Evolutionary conservation across 164 flowering plant genomes (phyloP).

Genomic region (Magnolia sinica): DNA sequence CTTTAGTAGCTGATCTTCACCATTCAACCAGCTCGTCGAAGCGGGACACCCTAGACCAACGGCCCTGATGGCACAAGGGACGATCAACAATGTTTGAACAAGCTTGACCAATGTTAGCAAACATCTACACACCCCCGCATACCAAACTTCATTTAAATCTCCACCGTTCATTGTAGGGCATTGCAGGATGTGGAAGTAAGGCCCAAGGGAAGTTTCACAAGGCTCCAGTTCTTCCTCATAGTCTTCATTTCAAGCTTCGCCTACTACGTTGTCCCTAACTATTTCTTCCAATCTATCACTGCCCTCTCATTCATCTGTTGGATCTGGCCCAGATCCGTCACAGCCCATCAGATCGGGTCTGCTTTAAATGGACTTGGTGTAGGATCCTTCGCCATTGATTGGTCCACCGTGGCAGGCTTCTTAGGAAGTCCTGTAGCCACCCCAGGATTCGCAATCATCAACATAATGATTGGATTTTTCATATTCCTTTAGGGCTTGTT

Average conservation of each 20-base stretch:
- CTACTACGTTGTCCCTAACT: conserved; percentile 26
- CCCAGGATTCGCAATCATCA: conserved; percentile 51
- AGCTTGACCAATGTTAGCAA: too few species aligned
- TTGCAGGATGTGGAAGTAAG: conserved; percentile 51
- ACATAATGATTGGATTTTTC: conserved; percentile 40
- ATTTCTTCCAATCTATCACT: conserved; percentile 50
- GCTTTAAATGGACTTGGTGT: conserved; percentile 53
- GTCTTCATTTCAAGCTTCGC: conserved; percentile 49
- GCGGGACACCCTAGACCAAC: too few species aligned
- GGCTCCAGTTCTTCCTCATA: conserved; percentile 59
- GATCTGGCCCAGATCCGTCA: conserved; percentile 34
- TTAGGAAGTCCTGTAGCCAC: conserved; percentile 52
- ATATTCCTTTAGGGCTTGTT: conserved; percentile 30
- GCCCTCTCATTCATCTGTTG: conserved; percentile 56
- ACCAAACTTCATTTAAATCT: too few species aligned
- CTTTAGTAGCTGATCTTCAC: too few species aligned
- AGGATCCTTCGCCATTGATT: conserved; percentile 57
- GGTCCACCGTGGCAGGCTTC: conserved; percentile 51
- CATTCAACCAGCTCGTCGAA: too few species aligned
- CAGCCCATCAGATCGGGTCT: conserved; percentile 60
- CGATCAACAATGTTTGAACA: too few species aligned
- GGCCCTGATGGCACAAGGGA: too few species aligned
- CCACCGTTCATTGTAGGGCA: conserved; percentile 32
- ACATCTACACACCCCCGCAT: too few species aligned
- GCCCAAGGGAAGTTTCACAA: conserved; percentile 44